phyloP scores from a whole-genome alignment of 345 rosid genomes.

The Dipteronia sinensis region DNA sequence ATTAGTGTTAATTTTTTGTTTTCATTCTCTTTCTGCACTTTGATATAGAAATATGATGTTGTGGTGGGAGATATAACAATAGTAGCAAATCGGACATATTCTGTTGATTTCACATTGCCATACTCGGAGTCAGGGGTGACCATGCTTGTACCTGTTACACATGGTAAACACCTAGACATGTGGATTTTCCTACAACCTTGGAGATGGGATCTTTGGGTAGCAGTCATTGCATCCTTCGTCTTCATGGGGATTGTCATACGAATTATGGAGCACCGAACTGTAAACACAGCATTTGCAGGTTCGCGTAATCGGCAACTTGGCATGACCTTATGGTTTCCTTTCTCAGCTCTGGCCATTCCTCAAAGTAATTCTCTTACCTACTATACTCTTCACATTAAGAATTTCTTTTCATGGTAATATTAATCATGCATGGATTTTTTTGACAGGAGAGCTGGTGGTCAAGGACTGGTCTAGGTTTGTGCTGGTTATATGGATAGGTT shows the following conservation, averaged over 20 bases:
- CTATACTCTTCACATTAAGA: too few relatives aligned
- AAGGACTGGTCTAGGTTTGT: conserved; percentile 26
- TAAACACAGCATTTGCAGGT: conserved; percentile 32
- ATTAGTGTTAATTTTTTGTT: not conserved
- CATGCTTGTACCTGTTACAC: conserved; percentile 34
- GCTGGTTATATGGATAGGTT: conserved; percentile 28
- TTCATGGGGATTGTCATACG: conserved; percentile 35
- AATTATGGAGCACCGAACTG: conserved; percentile 35
- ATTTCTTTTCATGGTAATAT: too few relatives aligned
- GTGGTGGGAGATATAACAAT: conserved; percentile 40
- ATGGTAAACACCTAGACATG: conserved; percentile 3
- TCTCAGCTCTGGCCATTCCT: conserved; percentile 39
- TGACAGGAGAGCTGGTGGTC: conserved; percentile 26
- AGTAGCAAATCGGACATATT: conserved; percentile 13
- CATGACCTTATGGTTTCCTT: conserved; percentile 38
- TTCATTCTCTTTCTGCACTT: too few relatives aligned
- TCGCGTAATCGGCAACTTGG: conserved; percentile 24
- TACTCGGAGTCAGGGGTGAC: conserved; percentile 36
- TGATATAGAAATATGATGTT: conserved; percentile 14
- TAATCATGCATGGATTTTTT: too few relatives aligned
- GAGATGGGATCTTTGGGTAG: conserved; percentile 42
- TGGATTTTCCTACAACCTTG: conserved; percentile 53
- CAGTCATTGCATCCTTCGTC: conserved; percentile 22
- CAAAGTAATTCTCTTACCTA: conserved; percentile 25
- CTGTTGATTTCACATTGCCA: conserved; percentile 46